A percentile compares a stretch with the other conserved stretches of the same genome.
Conservation (phyloP, 371 early-diverging fungal species). For the Mortierella sp. region DNA sequence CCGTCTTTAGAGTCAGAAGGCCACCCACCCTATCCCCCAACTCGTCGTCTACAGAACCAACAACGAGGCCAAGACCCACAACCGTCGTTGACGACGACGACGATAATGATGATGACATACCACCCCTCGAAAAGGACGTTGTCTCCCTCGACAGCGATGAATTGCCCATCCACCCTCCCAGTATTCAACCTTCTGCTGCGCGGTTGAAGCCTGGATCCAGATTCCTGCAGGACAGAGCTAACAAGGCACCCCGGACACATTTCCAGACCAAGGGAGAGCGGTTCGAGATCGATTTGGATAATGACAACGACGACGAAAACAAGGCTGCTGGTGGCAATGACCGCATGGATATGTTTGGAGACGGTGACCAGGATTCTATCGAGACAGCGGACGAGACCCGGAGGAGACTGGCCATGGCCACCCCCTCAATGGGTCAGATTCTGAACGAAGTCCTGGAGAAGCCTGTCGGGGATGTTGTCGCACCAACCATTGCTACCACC, state of each 20-base stretch:
- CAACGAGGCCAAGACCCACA: conserved; percentile 36
- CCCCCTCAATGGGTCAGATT: conserved; percentile 46
- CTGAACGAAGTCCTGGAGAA: conserved; percentile 48
- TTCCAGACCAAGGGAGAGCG: conserved; percentile 39
- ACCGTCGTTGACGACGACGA: conserved; percentile 32
- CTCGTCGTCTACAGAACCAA: background rate
- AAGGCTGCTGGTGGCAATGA: background rate
- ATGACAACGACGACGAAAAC: conserved; percentile 11
- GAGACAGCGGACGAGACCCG: conserved; percentile 53
- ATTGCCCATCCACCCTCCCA: conserved; percentile 35
- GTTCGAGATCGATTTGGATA: conserved; percentile 47
- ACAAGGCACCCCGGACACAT: conserved; percentile 51
- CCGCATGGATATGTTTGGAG: background rate
- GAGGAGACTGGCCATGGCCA: conserved; percentile 26
- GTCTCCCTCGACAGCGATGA: conserved; percentile 53
- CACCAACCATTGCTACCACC: conserved; percentile 37
- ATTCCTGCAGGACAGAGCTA: conserved; percentile 43
- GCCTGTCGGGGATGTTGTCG: conserved; percentile 39
- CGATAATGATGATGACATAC: conserved; percentile 44
- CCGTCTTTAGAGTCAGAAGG: conserved; percentile 57
- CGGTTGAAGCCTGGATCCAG: conserved; percentile 29
- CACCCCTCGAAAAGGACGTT: conserved; percentile 52
- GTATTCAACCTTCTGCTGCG: conserved; percentile 20
- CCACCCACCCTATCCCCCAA: conserved; percentile 29
- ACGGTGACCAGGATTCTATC: conserved; percentile 12